Percentiles rank a stretch among this genome's conserved stretches.
Evolutionary conservation across 257 asterid genomes (phyloP).

Genomic region (Przewalskia tangutica): DNA sequence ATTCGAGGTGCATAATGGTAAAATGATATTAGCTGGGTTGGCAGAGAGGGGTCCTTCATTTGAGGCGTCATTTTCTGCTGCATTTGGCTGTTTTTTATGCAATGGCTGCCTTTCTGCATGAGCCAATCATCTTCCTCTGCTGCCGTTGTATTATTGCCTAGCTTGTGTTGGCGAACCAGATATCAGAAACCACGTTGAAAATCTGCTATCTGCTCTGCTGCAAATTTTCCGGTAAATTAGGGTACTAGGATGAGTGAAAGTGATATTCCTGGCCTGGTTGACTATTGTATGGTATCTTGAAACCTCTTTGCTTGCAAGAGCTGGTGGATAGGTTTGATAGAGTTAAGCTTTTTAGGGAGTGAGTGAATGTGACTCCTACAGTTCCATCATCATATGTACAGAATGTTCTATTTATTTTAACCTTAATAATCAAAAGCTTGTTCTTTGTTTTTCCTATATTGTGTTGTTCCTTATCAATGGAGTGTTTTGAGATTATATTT

Average conservation of each 20-base stretch:
- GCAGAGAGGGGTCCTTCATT: neutral
- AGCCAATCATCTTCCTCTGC: neutral
- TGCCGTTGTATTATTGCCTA: neutral
- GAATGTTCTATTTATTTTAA: neutral
- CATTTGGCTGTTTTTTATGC: neutral
- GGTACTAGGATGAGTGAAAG: neutral
- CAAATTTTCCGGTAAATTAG: neutral
- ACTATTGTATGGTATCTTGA: neutral
- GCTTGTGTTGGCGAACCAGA: neutral
- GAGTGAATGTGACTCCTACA: neutral
- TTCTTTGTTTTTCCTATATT: neutral
- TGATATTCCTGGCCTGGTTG: neutral
- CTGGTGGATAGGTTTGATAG: neutral
- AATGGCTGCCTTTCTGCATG: neutral
- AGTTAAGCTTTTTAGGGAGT: neutral
- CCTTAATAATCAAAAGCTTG: neutral
- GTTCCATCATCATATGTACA: neutral
- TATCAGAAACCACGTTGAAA: neutral
- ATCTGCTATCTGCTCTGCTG: neutral
- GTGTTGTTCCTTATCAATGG: neutral
- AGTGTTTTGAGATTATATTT: neutral
- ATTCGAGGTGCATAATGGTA: conserved; percentile 10
- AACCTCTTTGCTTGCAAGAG: neutral
- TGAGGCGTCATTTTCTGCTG: neutral
- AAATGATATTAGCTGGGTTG: neutral